Percentiles rank a stretch among this genome's conserved stretches.
These are phyloP conservation scores for Lepidium africanum DNA, from an alignment of 345 rosid species.

Conservation along the genomic window DNA sequence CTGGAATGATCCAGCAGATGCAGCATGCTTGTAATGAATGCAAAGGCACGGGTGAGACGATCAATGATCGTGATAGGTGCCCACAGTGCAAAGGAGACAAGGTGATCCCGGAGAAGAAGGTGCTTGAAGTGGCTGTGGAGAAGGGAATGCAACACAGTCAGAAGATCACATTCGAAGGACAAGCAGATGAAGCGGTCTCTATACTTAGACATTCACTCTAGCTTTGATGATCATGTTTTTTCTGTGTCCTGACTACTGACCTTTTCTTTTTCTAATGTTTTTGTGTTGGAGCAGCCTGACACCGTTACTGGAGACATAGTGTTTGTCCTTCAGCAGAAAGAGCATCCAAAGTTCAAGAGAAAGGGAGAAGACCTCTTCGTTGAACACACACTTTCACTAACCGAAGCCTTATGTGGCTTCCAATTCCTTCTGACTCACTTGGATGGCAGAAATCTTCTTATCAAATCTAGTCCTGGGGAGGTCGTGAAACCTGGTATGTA, in stretches of 20 bases:
- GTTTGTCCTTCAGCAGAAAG: slow-evolving; percentile 59
- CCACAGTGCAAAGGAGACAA: slow-evolving; percentile 70
- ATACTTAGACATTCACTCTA: not conserved
- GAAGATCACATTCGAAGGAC: slow-evolving; percentile 62
- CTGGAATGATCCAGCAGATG: slow-evolving; percentile 75
- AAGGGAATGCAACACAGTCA: slow-evolving; percentile 75
- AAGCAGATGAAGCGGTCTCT: slow-evolving; percentile 73
- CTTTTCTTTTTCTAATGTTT: not conserved
- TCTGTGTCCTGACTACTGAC: not conserved
- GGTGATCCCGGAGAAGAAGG: slow-evolving; percentile 63
- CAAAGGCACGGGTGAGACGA: slow-evolving; percentile 65
- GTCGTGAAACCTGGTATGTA: slow-evolving; percentile 59
- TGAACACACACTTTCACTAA: slow-evolving; percentile 60
- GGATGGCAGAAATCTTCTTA: slow-evolving; percentile 72
- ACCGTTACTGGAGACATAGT: slow-evolving; percentile 68
- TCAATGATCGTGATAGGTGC: slow-evolving; percentile 64
- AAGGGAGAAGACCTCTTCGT: slow-evolving; percentile 73
- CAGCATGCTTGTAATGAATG: slow-evolving; percentile 78
- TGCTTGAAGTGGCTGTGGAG: slow-evolving; percentile 59
- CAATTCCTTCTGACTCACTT: slow-evolving; percentile 59
- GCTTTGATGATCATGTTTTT: not conserved
- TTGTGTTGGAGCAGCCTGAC: slow-evolving; percentile 45
- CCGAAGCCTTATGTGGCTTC: slow-evolving; percentile 74
- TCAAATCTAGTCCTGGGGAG: slow-evolving; percentile 67
- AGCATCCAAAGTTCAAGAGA: slow-evolving; percentile 62